Evolutionary conservation across 495 filamentous ascomycete species (phyloP), one percentile per base, ranked within the genome.

Genomic region (Lindgomyces ingoldianus): DNA sequence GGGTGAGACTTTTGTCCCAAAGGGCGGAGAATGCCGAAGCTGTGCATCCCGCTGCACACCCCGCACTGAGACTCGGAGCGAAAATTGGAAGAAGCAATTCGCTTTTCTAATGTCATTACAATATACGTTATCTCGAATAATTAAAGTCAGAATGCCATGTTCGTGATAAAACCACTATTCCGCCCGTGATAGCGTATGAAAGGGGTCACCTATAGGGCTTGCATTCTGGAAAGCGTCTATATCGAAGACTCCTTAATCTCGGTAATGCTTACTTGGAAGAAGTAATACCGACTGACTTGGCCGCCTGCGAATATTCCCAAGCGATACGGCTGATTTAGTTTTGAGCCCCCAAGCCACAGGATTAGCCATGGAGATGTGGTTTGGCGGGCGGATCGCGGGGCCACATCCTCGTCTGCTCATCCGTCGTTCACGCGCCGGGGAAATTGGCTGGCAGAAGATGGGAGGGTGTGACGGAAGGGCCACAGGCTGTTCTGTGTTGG

Each of bases 291-390:
- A 21, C 39, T 22, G 57, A 61, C 56, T 33, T 44, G 64, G 57
- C 64, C 21, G 27, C 14, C 21, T 39, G 53, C 55, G 60, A 26
- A 21, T 42, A 27, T 25, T 57, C 48, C 57, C 54, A 65, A 69
- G 55, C 65, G 59, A 68, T 64, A 65, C 26, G 66, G 60, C 60
- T 69, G 66, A 69, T 69, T 61, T 61, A 52, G 62, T 56, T 56
- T 69, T 30, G 26, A 30, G 36, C 21, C 25, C 11, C 2, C 25
- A 36, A 53, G 62, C 41, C 57, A 50, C 45, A 29, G 47, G 67
- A 65, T 70, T 70, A 62, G 67, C 57, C 45, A 22, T 49, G 11
- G 14, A 25, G 60, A 27, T 18, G 25, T 41, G 54, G 66, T 61
- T 62, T 62, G 46, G 62, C 18, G 16, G 51, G 56, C 66, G 53